Evolutionary conservation across 129 eudicot species (phyloP).

Genomic region (Artemisia tridentata): DNA sequence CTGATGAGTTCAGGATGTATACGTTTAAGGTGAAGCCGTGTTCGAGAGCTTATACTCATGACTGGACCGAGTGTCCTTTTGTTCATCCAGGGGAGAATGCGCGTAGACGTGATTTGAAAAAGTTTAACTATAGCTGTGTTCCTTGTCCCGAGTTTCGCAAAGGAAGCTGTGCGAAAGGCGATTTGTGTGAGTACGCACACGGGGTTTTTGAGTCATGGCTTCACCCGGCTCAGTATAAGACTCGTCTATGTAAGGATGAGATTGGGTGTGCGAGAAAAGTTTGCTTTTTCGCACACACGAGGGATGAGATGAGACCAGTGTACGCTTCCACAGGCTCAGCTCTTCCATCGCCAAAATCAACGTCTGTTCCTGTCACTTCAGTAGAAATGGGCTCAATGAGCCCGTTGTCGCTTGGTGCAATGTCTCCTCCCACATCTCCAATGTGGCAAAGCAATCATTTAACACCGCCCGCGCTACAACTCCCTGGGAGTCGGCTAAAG

Average conservation of each 20-base stretch:
- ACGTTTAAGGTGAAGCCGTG: constrained; percentile 90
- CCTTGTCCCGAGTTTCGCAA: constrained; percentile 94
- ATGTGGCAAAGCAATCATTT: constrained; percentile 54
- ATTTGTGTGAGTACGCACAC: constrained; percentile 87
- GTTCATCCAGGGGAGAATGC: constrained; percentile 98
- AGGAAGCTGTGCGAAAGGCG: constrained; percentile 70
- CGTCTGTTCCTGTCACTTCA: constrained; percentile 24
- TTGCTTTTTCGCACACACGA: constrained; percentile 84
- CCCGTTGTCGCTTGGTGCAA: constrained; percentile 50
- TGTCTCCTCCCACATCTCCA: constrained; percentile 53
- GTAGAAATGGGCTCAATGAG: constrained; percentile 52
- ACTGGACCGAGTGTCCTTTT: constrained; percentile 97
- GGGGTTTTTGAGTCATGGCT: constrained; percentile 97
- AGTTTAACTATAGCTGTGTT: constrained; percentile 73
- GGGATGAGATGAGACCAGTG: constrained; percentile 76
- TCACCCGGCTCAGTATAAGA: constrained; percentile 89
- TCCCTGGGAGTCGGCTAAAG: constrained; percentile 78
- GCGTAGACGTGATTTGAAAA: constrained; percentile 66
- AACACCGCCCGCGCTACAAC: constrained; percentile 72
- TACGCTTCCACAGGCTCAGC: constrained; percentile 91
- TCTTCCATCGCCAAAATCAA: constrained; percentile 65
- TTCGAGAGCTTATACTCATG: constrained; percentile 87
- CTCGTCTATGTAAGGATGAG: constrained; percentile 91
- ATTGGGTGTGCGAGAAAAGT: constrained; percentile 73
- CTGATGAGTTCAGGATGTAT: constrained; percentile 85